phyloP scores from a whole-genome alignment of 345 rosid species.

The Cardiospermum halicacabum region DNA sequence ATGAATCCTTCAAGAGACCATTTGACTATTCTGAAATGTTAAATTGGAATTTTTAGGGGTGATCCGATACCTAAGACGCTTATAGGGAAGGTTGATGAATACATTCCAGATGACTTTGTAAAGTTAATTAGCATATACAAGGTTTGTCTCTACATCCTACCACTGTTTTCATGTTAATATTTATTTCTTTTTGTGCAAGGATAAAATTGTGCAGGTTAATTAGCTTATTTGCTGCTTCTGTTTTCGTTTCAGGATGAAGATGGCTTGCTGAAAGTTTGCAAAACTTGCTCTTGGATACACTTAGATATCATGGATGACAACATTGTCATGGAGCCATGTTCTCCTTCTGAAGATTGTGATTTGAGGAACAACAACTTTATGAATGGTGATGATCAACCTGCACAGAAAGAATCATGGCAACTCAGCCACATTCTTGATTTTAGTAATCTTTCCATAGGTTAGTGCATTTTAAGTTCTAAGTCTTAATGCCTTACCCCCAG shows the following conservation, averaged over 20 bases:
- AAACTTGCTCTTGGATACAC: constrained; percentile 84
- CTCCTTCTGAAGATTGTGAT: constrained; percentile 7
- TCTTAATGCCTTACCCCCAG: background rate
- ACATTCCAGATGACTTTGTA: constrained; percentile 62
- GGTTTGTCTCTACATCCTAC: constrained; percentile 37
- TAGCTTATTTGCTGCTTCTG: too few species aligned
- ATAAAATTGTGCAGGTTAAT: constrained; percentile 1
- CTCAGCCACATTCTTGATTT: constrained; percentile 78
- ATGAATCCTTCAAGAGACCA: background rate
- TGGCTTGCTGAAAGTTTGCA: constrained; percentile 29
- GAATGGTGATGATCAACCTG: constrained; percentile 26
- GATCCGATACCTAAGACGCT: constrained; percentile 65
- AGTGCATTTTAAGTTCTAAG: constrained; percentile 13
- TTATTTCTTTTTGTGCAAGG: background rate
- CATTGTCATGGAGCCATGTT: constrained; percentile 61
- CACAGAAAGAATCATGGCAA: constrained; percentile 49
- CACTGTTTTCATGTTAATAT: background rate
- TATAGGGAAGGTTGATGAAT: constrained; percentile 63
- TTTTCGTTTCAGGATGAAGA: constrained; percentile 38
- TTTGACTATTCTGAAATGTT: constrained; percentile 13
- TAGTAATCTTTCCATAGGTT: constrained; percentile 71
- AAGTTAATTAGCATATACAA: constrained; percentile 44
- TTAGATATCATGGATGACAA: constrained; percentile 94
- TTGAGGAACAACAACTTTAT: constrained; percentile 12
- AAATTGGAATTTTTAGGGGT: constrained; percentile 54